Percentiles rank a stretch among this genome's conserved stretches.
Conservation (phyloP, 306 rosid genomes). For the Cicer arietinum region DNA sequence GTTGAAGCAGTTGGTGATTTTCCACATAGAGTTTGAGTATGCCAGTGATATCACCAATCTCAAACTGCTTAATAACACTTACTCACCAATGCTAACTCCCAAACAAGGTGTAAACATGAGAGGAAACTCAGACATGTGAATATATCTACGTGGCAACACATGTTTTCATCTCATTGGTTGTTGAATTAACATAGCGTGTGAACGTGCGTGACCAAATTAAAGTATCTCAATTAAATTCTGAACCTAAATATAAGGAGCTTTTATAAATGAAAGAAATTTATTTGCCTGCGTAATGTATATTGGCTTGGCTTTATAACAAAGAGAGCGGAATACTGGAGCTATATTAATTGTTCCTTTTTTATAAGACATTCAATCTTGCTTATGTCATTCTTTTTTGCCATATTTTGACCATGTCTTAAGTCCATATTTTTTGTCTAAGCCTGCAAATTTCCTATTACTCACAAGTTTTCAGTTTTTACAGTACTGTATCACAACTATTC, state of each 20-base stretch:
- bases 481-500: too few species aligned
- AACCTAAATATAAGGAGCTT: constrained; percentile 29
- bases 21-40: constrained; percentile 8
- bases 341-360: constrained; percentile 43
- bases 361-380: constrained; percentile 46
- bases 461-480: too few species aligned
- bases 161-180: constrained; percentile 1
- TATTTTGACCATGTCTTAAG: neutral
- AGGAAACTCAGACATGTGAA: constrained; percentile 60
- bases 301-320: constrained; percentile 26
- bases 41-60: neutral
- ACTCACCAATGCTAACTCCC: constrained; percentile 39
- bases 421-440: neutral
- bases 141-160: constrained; percentile 50
- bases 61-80: constrained; percentile 10
- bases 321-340: neutral
- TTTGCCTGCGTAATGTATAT: constrained; percentile 38
- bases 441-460: neutral
- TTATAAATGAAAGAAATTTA: constrained; percentile 34
- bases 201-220: constrained; percentile 1
- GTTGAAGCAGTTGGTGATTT: constrained; percentile 35
- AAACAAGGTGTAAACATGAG: constrained; percentile 55
- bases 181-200: neutral
- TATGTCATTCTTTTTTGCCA: constrained; percentile 44
- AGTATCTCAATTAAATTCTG: neutral